Base-by-base conservation (phyloP, 2,329 filamentous ascomycete species). In the Zymoseptoria passerinii region DNA sequence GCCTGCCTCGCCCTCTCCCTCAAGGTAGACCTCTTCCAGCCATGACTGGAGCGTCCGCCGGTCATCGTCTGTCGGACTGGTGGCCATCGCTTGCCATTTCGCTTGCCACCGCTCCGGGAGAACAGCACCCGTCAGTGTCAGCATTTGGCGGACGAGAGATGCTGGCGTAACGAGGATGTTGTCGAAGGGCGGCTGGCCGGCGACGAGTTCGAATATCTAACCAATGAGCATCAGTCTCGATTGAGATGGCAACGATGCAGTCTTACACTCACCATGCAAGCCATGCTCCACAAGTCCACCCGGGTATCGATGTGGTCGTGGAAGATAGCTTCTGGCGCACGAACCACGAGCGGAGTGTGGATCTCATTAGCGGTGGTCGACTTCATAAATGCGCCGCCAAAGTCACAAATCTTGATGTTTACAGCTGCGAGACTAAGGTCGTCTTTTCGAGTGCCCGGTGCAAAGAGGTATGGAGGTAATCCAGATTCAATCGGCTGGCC, bases 201-300 rank as follows among this genome's bases (percentile, higher is more conserved):
- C 54, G 18, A 56, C 35, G 48, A 56, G 49, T 35, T 51, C 54
- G 35, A 52, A 56, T 2, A 56, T 52, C 54, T 56, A 35, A 18
- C 10, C 9, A 20, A 75, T 72, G 61, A 73, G 13, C 9, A n/a
- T 44, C n/a, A 44, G 35, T 16, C 16, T 44, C 35, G 35, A 13
- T n/a, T 6, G 35, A 44, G 35, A 10, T 1, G 29, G 29, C 6
- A 10, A 35, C 8, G 6, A 44, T 40, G 13, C 35, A 44, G 35
- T 44, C 13, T 44, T 44, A 16, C 35, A 44, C 35, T 6, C 16
- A 44, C 35, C 35, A 44, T 65, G 50, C 69, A 75, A 2, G 67
- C 73, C 64, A 70, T 65, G 57, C 72, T 71, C 73, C 72, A 76
- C n/a, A 76, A 57, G 51, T 75, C 71, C 6, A 75, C 66, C 52